Percentiles rank a stretch among this genome's conserved stretches.
phyloP scores from a whole-genome alignment of 2,329 filamentous ascomycete species.

The Xylariaceae sp. region DNA sequence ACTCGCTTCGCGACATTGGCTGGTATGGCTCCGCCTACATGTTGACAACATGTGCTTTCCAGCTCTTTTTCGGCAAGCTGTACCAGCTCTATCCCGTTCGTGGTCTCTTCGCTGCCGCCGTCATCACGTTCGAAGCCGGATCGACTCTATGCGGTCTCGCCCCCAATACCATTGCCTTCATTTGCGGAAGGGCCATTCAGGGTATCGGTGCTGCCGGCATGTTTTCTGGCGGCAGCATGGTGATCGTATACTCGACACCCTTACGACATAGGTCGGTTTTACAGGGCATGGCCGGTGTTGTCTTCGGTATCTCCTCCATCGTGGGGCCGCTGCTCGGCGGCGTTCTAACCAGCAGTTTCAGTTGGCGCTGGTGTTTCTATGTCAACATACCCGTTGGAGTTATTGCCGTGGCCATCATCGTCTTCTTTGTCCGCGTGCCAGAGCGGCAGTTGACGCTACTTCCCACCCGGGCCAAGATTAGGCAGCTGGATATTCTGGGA shows the following conservation, averaged over 20 bases:
- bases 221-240: slow-evolving; percentile 34
- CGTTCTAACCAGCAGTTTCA: slow-evolving; percentile 35
- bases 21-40: slow-evolving; percentile 39
- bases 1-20: slow-evolving; percentile 36
- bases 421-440: slow-evolving; percentile 30
- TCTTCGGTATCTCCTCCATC: slow-evolving; percentile 35
- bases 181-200: slow-evolving; percentile 38
- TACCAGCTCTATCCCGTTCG: slow-evolving; percentile 38
- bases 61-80: slow-evolving; percentile 38
- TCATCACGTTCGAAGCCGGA: slow-evolving; percentile 36
- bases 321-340: slow-evolving; percentile 37
- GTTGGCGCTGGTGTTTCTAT: slow-evolving; percentile 39
- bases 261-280: slow-evolving; percentile 32
- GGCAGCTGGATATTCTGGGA: slow-evolving; percentile 30
- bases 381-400: slow-evolving; percentile 37
- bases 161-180: slow-evolving; percentile 37
- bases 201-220: slow-evolving; percentile 38
- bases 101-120: slow-evolving; percentile 29
- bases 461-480: slow-evolving; percentile 26
- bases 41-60: slow-evolving; percentile 35
- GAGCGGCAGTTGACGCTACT: slow-evolving; percentile 17
- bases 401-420: slow-evolving; percentile 28
- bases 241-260: slow-evolving; percentile 34
- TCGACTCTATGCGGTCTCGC: slow-evolving; percentile 39
- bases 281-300: slow-evolving; percentile 34